Evolutionary conservation across 169 alveolate genomes (phyloP), one percentile per base, ranked within the genome.

Genomic region (Cryptosporidium bovis): DNA sequence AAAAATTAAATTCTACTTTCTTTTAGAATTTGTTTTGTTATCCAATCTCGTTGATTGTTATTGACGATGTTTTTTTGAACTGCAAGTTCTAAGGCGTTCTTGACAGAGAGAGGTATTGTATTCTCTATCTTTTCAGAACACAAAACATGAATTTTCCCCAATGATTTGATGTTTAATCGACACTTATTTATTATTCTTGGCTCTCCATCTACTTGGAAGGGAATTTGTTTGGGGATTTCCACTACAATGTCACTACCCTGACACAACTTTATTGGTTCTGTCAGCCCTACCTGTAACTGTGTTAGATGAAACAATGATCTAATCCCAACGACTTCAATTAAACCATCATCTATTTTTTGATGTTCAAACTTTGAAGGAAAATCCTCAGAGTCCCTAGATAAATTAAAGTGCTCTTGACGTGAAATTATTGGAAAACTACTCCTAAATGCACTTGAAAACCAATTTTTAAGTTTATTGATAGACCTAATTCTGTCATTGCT

Each of bases 311-410:
- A 90, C 8, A 93, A 85, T 40, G 91, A 85, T 51, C 91, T 90
- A 84, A 93, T 82, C 5, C 94, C 95, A 62, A 90, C 91, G 31
- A 93, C 94, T 64, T 93, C 95, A 65, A 93, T 93, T 51, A 93
- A 58, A 64, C 91, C 89, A 77, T 93, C 95, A 60, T 92, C 90
- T 51, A 90, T 91, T 68, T 64, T 83, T 51, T 93, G 95, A 53
- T 53, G 64, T 20, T 85, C 44, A 66, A 83, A 93, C 31, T 34
- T 69, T 27, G 16, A 51, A 8, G 31, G 2, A 31, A n/a, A 16
- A 53, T 48, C 2, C 18, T 51, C 51, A 3, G 15, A 51, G 33
- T 50, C 29, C 3, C 3, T 24, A 24, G 2, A 10, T 66, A 46
- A 27, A 0, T 51, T 16, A 18, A 15, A 20, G 33, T 65, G 44